These are phyloP conservation scores for Mycena pura DNA, from an alignment of 768 basidiomycete genomes.

Conservation along the genomic window DNA sequence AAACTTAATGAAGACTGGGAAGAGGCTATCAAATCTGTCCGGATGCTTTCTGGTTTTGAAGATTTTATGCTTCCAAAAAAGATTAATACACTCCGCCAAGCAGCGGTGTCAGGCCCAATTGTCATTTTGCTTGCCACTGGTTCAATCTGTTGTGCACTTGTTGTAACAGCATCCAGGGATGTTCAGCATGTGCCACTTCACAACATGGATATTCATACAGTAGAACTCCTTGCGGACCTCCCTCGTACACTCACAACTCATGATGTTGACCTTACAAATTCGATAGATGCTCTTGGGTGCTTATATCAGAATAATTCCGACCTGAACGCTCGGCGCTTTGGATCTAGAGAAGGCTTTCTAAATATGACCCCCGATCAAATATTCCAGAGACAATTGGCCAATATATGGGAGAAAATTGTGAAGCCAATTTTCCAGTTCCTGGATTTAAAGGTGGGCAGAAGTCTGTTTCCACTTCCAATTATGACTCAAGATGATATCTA, in stretches of 20 bases:
- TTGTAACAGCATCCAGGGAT: neutral
- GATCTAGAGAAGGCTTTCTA: neutral
- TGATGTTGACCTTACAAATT: no score
- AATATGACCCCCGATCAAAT: neutral
- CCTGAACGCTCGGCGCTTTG: no score
- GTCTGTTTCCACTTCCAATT: neutral
- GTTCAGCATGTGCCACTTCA: neutral
- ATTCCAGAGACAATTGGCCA: neutral
- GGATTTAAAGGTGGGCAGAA: neutral
- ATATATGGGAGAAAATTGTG: neutral
- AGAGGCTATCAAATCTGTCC: slow-evolving; percentile 14
- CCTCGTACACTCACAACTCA: no score
- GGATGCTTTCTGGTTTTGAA: slow-evolving; percentile 25
- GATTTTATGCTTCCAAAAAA: slow-evolving; percentile 28
- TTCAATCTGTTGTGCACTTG: slow-evolving; percentile 15
- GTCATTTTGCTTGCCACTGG: slow-evolving; percentile 13
- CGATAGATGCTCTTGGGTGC: no score
- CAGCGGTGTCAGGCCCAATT: slow-evolving; percentile 4
- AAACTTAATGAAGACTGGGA: slow-evolving; percentile 29
- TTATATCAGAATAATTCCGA: no score
- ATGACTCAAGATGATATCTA: neutral
- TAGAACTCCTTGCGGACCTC: no score
- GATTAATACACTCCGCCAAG: neutral
- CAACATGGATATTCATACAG: no score
- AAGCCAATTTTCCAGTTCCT: neutral